A percentile compares a stretch with the other conserved stretches of the same genome.
Evolutionary conservation across 371 early-diverging fungal species (phyloP).

Genomic region (Lichtheimia hyalospora): DNA sequence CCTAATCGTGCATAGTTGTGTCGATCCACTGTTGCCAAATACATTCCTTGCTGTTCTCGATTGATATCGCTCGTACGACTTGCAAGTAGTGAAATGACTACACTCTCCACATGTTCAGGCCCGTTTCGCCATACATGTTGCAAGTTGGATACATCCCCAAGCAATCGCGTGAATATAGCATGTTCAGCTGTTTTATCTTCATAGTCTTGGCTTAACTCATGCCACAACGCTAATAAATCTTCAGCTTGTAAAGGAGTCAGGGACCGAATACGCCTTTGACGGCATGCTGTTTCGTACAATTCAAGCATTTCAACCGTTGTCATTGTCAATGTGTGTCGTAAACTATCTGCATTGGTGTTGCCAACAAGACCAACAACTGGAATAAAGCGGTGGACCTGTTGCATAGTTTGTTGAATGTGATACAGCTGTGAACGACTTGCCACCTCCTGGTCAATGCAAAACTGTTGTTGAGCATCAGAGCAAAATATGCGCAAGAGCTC

Average conservation of each 20-base stretch:
- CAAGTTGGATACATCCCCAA: slow-evolving; percentile 10
- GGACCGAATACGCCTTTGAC: slow-evolving; percentile 15
- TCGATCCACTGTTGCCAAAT: slow-evolving; percentile 24
- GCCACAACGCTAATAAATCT: slow-evolving; percentile 23
- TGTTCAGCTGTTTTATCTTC: slow-evolving; percentile 32
- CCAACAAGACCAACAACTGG: slow-evolving; percentile 13
- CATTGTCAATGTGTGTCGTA: slow-evolving; percentile 13
- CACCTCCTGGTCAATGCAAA: slow-evolving; percentile 19
- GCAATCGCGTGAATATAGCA: slow-evolving; percentile 8
- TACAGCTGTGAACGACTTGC: slow-evolving; percentile 19
- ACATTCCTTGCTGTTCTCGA: slow-evolving; percentile 8
- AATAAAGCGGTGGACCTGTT: slow-evolving; percentile 17
- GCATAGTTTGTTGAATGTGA: slow-evolving; percentile 19
- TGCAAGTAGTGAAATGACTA: slow-evolving; percentile 21
- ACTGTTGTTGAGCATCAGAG: slow-evolving; percentile 22
- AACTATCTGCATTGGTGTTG: slow-evolving; percentile 6
- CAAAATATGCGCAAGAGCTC: slow-evolving; percentile 13
- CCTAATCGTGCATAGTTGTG: slow-evolving; percentile 26
- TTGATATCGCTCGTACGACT: not conserved
- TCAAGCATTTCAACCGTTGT: slow-evolving; percentile 18
- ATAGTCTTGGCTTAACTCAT: slow-evolving; percentile 21
- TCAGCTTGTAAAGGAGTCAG: slow-evolving; percentile 9
- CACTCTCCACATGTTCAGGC: slow-evolving; percentile 20
- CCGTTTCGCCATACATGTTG: slow-evolving; percentile 15
- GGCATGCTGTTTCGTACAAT: slow-evolving; percentile 12